phyloP scores from a whole-genome alignment of 805 yeast species.

The Schwanniomyces pseudopolymorphus region DNA sequence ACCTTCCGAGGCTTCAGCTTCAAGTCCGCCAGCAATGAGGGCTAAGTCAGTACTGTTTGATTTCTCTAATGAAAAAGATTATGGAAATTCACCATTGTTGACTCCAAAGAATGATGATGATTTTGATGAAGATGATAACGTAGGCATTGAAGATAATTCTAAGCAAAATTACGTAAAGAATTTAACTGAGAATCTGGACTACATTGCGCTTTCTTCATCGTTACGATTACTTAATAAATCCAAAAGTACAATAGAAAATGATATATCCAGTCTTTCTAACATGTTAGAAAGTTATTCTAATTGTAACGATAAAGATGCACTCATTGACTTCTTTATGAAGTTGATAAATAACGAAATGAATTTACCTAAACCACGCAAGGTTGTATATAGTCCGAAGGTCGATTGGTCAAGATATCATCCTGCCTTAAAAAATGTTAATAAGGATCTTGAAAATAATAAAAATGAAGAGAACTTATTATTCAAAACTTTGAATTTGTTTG shows the following conservation, averaged over 20 bases:
- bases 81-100: constrained; percentile 34
- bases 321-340: constrained; percentile 32
- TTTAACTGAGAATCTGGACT: constrained; percentile 34
- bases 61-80: constrained; percentile 21
- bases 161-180: constrained; percentile 5
- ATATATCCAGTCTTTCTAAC: constrained; percentile 30
- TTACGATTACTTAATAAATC: constrained; percentile 26
- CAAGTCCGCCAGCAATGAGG: constrained; percentile 16
- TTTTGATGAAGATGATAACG: constrained; percentile 15
- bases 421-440: constrained; percentile 22
- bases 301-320: constrained; percentile 17
- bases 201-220: constrained; percentile 32
- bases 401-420: constrained; percentile 40
- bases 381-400: constrained; percentile 32
- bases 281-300: constrained; percentile 20
- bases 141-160: constrained; percentile 1
- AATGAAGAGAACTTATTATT: constrained; percentile 17
- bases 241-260: constrained; percentile 22
- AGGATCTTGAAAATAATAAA: constrained; percentile 11
- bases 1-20: constrained; percentile 19
- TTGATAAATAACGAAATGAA: constrained; percentile 30
- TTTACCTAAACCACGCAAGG: constrained; percentile 34
- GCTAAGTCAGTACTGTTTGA: constrained; percentile 29
- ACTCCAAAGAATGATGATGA: constrained; percentile 45
- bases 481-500: constrained; percentile 25